Percentiles rank a stretch among this genome's conserved stretches.
phyloP scores from a whole-genome alignment of 2,329 filamentous ascomycete species.

The Colletotrichum trifolii region DNA sequence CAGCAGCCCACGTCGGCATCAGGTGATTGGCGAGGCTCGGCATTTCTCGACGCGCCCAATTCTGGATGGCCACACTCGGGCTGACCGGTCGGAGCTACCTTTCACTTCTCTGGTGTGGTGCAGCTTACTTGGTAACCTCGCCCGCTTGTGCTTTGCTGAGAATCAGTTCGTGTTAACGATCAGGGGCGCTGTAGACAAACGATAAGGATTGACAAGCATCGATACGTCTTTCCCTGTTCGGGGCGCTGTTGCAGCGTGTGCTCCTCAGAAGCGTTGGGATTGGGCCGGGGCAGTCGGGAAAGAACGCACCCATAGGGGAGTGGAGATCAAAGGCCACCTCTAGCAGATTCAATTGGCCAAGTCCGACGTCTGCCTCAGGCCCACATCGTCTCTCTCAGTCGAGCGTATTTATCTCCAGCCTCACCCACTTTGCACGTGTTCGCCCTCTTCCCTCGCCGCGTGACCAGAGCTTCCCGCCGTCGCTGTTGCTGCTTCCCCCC shows the following conservation, averaged over 20 bases:
- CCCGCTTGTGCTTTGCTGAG: slow-evolving; percentile 13
- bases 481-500: slow-evolving; percentile 22
- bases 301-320: slow-evolving; percentile 24
- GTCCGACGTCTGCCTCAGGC: slow-evolving; percentile 33
- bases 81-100: slow-evolving; percentile 24
- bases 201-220: slow-evolving; percentile 29
- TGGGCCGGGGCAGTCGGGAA: slow-evolving; percentile 35
- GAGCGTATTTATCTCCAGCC: slow-evolving; percentile 49
- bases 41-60: slow-evolving; percentile 26
- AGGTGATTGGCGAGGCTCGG: slow-evolving; percentile 37
- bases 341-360: slow-evolving; percentile 28
- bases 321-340: too few relatives aligned
- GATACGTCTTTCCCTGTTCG: slow-evolving; percentile 5
- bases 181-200: not conserved
- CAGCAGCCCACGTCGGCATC: slow-evolving; percentile 31
- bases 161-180: not conserved
- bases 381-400: slow-evolving; percentile 14
- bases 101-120: slow-evolving; percentile 3
- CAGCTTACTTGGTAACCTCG: not conserved
- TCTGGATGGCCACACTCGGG: slow-evolving; percentile 12
- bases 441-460: slow-evolving; percentile 50
- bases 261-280: slow-evolving; percentile 33
- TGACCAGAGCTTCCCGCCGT: slow-evolving; percentile 45
- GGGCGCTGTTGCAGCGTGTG: slow-evolving; percentile 28
- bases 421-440: slow-evolving; percentile 55